These are phyloP conservation scores for Suhomyces faveliae DNA, from an alignment of 805 yeast genomes.

Conservation along the genomic window DNA sequence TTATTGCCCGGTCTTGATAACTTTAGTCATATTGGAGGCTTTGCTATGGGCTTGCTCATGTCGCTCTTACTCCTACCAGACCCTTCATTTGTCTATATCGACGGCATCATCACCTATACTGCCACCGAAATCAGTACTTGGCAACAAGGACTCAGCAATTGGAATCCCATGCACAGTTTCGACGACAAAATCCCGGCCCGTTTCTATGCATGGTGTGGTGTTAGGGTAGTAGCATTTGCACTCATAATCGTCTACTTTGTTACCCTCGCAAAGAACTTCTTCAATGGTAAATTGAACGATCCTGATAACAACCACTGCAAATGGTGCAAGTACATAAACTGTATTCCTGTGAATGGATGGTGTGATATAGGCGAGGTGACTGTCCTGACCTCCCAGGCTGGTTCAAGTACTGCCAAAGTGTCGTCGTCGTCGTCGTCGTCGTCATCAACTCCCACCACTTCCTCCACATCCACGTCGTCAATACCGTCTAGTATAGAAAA, in stretches of 20 bases:
- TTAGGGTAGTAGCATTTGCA: conserved; percentile 45
- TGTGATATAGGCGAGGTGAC: conserved; percentile 50
- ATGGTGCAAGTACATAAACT: conserved; percentile 75
- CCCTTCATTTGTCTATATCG: conserved; percentile 48
- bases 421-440: conserved; percentile 2
- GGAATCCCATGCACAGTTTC: conserved; percentile 39
- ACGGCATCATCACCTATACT: conserved; percentile 38
- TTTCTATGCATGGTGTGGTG: conserved; percentile 53
- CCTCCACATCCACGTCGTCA: conserved; percentile 11
- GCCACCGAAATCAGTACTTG: conserved; percentile 24
- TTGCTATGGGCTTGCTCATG: conserved; percentile 55
- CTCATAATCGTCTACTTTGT: conserved; percentile 51
- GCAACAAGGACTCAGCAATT: conserved; percentile 34
- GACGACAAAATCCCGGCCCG: conserved; percentile 32
- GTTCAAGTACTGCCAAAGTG: conserved; percentile 4
- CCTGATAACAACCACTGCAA: conserved; percentile 48
- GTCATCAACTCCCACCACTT: conserved; percentile 10
- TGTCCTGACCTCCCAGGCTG: conserved; percentile 15
- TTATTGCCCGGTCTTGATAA: conserved; percentile 73
- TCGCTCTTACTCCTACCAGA: conserved; percentile 53
- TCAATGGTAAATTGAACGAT: conserved; percentile 22
- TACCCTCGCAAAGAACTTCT: conserved; percentile 48
- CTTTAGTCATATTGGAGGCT: conserved; percentile 75
- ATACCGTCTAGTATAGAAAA: conserved; percentile 23
- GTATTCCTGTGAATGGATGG: conserved; percentile 71